phyloP scores from a whole-genome alignment of 2,329 filamentous ascomycete species.

The Gaeumannomyces sp. region DNA sequence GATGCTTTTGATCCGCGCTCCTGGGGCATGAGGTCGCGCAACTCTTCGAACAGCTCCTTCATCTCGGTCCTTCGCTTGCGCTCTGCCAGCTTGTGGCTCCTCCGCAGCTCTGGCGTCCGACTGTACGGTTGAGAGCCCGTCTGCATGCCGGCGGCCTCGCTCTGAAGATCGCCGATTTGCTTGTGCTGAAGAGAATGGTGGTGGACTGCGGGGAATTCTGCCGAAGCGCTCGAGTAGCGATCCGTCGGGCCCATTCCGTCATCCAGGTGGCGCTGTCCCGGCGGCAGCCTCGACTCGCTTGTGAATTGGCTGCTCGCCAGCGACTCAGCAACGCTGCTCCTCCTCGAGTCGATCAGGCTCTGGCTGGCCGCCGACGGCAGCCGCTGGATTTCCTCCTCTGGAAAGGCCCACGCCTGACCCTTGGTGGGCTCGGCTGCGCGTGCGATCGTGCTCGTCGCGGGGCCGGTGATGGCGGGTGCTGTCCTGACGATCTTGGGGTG shows the following conservation, averaged over 20 bases:
- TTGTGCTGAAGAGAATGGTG: slow-evolving; percentile 74
- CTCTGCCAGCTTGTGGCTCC: slow-evolving; percentile 82
- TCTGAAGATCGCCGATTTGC: slow-evolving; percentile 60
- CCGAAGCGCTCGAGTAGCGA: slow-evolving; percentile 42
- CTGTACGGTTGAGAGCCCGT: slow-evolving; percentile 69
- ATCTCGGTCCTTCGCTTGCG: slow-evolving; percentile 79
- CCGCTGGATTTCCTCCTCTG: slow-evolving; percentile 60
- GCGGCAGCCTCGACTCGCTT: slow-evolving; percentile 63
- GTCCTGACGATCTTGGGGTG: slow-evolving; percentile 51
- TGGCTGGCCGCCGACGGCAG: slow-evolving; percentile 39
- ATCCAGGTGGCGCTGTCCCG: slow-evolving; percentile 66
- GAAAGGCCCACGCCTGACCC: slow-evolving; percentile 79
- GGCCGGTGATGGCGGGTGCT: slow-evolving; percentile 72
- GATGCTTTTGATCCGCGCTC: slow-evolving; percentile 79
- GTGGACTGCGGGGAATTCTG: slow-evolving; percentile 55
- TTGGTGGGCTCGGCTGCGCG: slow-evolving; percentile 73
- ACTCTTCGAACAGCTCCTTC: slow-evolving; percentile 79
- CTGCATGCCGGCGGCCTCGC: slow-evolving; percentile 47
- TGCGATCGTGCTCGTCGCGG: slow-evolving; percentile 57
- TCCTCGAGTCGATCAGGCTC: slow-evolving; percentile 57
- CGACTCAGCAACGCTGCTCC: slow-evolving; percentile 72
- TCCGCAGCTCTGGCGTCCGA: slow-evolving; percentile 71
- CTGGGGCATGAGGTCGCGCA: slow-evolving; percentile 72
- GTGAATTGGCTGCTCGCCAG: slow-evolving; percentile 76
- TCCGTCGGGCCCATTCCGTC: slow-evolving; percentile 45